Conservation (phyloP, 768 basidiomycete species). For the Epithele typhae region DNA sequence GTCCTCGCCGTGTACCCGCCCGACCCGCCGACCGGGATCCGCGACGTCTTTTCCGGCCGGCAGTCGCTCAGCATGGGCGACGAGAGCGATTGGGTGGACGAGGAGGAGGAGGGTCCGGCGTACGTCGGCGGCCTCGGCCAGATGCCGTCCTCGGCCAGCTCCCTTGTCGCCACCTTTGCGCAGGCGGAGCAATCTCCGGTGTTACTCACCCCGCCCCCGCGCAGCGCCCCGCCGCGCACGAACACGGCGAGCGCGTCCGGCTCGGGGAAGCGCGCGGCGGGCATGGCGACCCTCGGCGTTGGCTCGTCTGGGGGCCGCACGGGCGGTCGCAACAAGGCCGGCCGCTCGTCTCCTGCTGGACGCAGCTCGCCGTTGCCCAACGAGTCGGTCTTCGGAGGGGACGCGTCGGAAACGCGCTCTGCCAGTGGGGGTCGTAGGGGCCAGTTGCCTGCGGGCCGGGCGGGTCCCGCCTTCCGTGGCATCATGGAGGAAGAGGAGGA, state of each 20-base stretch:
- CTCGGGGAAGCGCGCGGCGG: conserved; percentile 15
- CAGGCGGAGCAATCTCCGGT: conserved; percentile 16
- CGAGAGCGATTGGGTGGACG: conserved; percentile 87
- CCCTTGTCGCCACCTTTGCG: conserved; percentile 8
- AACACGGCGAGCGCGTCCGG: not conserved
- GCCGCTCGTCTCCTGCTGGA: conserved; percentile 55
- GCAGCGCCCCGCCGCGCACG: conserved; percentile 2
- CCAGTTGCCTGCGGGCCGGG: conserved; percentile 62
- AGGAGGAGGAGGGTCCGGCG: conserved; percentile 68
- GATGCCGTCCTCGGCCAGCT: conserved; percentile 28
- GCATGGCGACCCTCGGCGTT: conserved; percentile 7
- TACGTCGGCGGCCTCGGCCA: conserved; percentile 83
- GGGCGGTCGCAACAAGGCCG: conserved; percentile 24
- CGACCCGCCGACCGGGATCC: conserved; percentile 39
- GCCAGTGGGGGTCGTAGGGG: conserved; percentile 47
- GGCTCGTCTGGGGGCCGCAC: conserved; percentile 2
- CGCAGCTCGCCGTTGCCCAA: conserved; percentile 55
- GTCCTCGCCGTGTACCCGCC: conserved; percentile 66
- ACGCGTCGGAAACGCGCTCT: conserved; percentile 43
- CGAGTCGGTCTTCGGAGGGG: conserved; percentile 39
- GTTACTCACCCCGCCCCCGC: conserved; percentile 7
- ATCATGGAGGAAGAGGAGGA: conserved; percentile 86
- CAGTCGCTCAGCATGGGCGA: conserved; percentile 59
- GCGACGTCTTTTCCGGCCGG: conserved; percentile 80
- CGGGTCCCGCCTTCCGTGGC: conserved; percentile 67